Evolutionary conservation across 345 rosid species (phyloP), one percentile per base, ranked within the genome.

Genomic region (Eucalyptus pauciflora): DNA sequence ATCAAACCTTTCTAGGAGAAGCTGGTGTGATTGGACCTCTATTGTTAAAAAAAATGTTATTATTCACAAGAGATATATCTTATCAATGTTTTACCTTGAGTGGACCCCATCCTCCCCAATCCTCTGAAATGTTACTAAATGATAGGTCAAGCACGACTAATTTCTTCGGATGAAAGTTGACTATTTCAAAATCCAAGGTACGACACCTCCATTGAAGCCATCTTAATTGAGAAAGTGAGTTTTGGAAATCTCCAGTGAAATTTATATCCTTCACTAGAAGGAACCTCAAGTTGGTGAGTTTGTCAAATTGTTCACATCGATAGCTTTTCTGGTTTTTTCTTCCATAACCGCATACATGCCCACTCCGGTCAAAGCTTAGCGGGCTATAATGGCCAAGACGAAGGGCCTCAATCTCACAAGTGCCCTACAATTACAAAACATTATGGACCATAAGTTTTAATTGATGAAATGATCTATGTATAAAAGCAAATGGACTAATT

Each of bases 41-140:
- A 4, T 41, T 41, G 41, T 41, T 41, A 41, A 41, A 37, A 41
- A 37, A 41, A 41, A 29, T 0, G 20, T 29, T 14, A 64, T 64
- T 2, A 64, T 64, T 64, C 17, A n/a, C 3, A 64, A 64, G 18
- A 14, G 37, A 64, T 7, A 62, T 27, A n/a, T 29, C 37, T n/a
- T 16, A 9, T 64, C 71, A 13, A 64, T 7, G 13, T 64, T 20
- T n/a, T 62, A 64, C 37, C 76, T 64, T 7, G 20, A 64, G 5
- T 64, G 76, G 76, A 7, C 17, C 37, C 76, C 20, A 64, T n/a
- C 37, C 20, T 7, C 18, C 20, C 76, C 37, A 14, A 1, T 15
- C 0, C 20, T 64, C 76, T 4, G 6, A 1, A 64, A 64, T 64
- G 10, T 15, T 4, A 64, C 10, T n/a, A 7, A 3, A 3, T 7